phyloP scores from a whole-genome alignment of 2,329 filamentous ascomycete species.

The Monosporascus sp. region DNA sequence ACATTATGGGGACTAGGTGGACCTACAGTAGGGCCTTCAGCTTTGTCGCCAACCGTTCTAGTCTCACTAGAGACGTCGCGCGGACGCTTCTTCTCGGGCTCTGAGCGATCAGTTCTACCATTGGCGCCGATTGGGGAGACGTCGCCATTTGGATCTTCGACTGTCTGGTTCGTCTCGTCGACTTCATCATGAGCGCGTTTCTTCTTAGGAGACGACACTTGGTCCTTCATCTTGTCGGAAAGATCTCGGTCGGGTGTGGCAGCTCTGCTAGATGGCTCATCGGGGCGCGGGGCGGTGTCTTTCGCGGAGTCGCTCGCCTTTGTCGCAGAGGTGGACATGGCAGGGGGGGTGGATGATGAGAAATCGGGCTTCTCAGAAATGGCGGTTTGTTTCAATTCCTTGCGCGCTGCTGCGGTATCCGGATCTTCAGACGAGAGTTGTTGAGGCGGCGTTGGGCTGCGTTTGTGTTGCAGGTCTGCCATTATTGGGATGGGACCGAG shows the following conservation, averaged over 20 bases:
- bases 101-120: slow-evolving; percentile 46
- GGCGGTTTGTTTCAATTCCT: slow-evolving; percentile 60
- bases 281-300: slow-evolving; percentile 8
- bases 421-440: slow-evolving; percentile 45
- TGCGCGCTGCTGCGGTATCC: slow-evolving; percentile 57
- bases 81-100: slow-evolving; percentile 62
- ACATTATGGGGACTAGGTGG: not conserved
- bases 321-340: slow-evolving; percentile 20
- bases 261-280: slow-evolving; percentile 11
- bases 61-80: slow-evolving; percentile 45
- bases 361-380: slow-evolving; percentile 49
- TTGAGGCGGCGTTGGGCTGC: slow-evolving; percentile 23
- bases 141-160: slow-evolving; percentile 30
- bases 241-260: slow-evolving; percentile 13
- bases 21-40: slow-evolving; percentile 30
- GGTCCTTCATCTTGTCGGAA: slow-evolving; percentile 37
- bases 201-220: slow-evolving; percentile 59
- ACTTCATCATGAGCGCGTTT: slow-evolving; percentile 58
- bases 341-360: slow-evolving; percentile 12
- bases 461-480: slow-evolving; percentile 10
- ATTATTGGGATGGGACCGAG: slow-evolving; percentile 1
- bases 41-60: slow-evolving; percentile 15
- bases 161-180: slow-evolving; percentile 41
- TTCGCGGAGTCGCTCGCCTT: slow-evolving; percentile 18
- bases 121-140: slow-evolving; percentile 38